Conservation (phyloP, 2,329 filamentous ascomycete species). For the Fusarium sp. region DNA sequence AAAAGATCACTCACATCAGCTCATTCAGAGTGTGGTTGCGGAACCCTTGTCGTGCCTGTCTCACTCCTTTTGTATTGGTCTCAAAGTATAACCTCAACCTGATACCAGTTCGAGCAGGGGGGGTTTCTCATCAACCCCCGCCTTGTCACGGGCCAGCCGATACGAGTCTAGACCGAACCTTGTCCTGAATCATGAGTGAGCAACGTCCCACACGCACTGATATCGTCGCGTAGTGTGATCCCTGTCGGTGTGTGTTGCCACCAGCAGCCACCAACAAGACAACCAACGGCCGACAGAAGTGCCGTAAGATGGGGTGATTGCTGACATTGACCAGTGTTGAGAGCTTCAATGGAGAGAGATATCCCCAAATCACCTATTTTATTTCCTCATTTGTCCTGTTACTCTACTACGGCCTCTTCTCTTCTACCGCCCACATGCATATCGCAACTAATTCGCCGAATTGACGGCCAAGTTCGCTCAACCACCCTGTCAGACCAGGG, state of each 20-base stretch:
- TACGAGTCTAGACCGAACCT: background rate
- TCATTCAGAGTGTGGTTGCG: background rate
- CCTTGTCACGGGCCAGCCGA: background rate
- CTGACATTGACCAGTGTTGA: background rate
- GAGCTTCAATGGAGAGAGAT: background rate
- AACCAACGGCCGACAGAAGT: background rate
- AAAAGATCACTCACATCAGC: background rate
- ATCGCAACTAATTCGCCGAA: background rate
- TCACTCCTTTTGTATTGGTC: background rate
- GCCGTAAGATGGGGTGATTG: background rate
- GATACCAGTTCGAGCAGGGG: background rate
- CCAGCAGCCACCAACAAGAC: background rate
- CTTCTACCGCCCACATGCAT: background rate
- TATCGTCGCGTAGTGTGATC: background rate
- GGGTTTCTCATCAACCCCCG: background rate
- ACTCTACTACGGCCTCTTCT: background rate
- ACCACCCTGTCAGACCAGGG: background rate
- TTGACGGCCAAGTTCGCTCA: background rate
- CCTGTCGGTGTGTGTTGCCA: background rate
- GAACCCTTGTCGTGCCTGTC: background rate
- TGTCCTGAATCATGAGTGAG: background rate
- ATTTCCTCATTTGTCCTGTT: background rate
- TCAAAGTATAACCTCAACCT: background rate
- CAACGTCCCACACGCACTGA: background rate
- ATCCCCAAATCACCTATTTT: background rate